Evolutionary conservation across 2,329 filamentous ascomycete species (phyloP).

Genomic region (Chrysoporthe austroafricana): DNA sequence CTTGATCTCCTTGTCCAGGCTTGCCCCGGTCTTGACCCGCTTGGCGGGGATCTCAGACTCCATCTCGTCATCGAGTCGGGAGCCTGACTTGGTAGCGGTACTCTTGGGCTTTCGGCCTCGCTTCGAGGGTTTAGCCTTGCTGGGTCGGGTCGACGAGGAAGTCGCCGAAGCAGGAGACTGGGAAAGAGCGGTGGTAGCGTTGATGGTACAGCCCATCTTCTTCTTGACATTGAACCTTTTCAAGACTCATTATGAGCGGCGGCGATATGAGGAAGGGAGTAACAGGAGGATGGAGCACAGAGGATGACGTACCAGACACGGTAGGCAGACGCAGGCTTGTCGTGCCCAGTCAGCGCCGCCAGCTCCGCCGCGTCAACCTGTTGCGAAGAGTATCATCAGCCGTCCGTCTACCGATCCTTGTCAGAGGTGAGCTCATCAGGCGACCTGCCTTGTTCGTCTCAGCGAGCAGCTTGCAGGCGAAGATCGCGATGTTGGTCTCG

Average conservation of each 20-base stretch:
- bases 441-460: slow-evolving; percentile 12
- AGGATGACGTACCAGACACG: slow-evolving; percentile 14
- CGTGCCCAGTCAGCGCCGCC: slow-evolving; percentile 17
- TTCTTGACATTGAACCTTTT: background rate
- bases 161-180: background rate
- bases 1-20: background rate
- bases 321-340: slow-evolving; percentile 4
- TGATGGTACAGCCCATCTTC: background rate
- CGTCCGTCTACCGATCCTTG: too few relatives aligned
- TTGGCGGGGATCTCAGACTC: slow-evolving; percentile 1
- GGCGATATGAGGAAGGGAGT: background rate
- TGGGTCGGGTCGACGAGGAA: background rate
- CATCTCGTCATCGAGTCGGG: background rate
- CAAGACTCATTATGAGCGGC: background rate
- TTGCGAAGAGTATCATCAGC: background rate
- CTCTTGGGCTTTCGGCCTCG: background rate
- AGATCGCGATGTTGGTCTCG: slow-evolving; percentile 8
- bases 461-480: slow-evolving; percentile 7
- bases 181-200: background rate
- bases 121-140: slow-evolving; percentile 1
- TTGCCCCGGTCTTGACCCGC: slow-evolving; percentile 1
- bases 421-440: background rate
- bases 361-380: slow-evolving; percentile 15
- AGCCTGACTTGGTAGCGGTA: background rate
- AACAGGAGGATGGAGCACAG: background rate